Conservation (phyloP, 495 filamentous ascomycete species). For the Pseudomonodictys pantanalensis region DNA sequence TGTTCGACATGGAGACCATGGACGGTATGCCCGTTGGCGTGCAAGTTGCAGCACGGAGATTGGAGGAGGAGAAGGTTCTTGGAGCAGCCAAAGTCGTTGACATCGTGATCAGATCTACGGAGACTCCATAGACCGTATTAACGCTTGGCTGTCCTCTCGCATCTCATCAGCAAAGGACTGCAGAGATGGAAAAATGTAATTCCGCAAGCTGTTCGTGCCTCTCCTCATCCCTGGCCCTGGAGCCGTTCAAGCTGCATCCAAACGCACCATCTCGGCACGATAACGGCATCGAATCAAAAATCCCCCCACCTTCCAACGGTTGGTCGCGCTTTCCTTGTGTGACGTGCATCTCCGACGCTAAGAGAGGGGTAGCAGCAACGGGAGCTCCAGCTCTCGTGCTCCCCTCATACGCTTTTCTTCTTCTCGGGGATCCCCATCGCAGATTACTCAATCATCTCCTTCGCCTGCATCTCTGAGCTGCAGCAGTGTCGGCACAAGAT, state of each 20-base stretch:
- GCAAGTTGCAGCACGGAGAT: slow-evolving; percentile 31
- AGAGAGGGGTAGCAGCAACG: slow-evolving; percentile 10
- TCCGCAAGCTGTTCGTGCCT: too few relatives aligned
- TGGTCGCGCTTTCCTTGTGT: neutral
- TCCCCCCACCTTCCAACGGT: slow-evolving; percentile 24
- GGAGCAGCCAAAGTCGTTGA: slow-evolving; percentile 48
- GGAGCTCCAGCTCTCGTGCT: neutral
- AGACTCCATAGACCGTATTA: too few relatives aligned
- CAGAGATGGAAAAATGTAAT: too few relatives aligned
- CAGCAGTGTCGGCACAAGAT: slow-evolving; percentile 36
- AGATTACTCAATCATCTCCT: neutral
- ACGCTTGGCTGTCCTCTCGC: too few relatives aligned
- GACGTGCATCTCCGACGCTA: slow-evolving; percentile 13
- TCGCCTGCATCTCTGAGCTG: neutral
- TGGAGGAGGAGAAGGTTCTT: slow-evolving; percentile 40
- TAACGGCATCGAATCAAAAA: too few relatives aligned
- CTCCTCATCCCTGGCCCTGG: too few relatives aligned
- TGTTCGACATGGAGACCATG: slow-evolving; percentile 33
- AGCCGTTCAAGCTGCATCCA: too few relatives aligned
- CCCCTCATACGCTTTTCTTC: neutral
- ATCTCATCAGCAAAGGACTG: too few relatives aligned
- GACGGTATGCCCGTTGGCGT: slow-evolving; percentile 34
- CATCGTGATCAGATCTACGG: slow-evolving; percentile 4
- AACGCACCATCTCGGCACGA: too few relatives aligned
- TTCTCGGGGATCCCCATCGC: neutral